These are phyloP conservation scores for Aureobasidium subglaciale DNA, from an alignment of 2,329 filamentous ascomycete species.

Conservation along the genomic window DNA sequence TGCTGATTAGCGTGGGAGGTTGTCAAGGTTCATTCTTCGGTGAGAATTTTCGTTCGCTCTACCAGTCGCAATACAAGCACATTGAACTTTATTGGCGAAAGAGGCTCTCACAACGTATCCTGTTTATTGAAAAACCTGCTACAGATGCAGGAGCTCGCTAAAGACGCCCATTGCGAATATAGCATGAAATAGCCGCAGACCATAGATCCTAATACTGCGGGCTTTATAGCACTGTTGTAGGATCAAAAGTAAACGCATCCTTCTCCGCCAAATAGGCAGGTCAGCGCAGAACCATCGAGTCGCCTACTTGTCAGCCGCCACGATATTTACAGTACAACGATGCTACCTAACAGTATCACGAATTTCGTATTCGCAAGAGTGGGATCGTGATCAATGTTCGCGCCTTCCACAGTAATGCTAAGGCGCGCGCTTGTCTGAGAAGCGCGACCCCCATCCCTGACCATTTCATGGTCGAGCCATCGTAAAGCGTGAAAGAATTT, in stretches of 20 bases:
- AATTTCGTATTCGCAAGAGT: not conserved
- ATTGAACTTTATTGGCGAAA: not conserved
- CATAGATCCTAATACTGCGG: not conserved
- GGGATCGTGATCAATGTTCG: not conserved
- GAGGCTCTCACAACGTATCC: not conserved
- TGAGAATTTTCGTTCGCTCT: not conserved
- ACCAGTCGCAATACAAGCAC: not conserved
- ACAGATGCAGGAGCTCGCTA: not conserved
- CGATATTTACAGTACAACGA: not conserved
- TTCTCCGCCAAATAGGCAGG: not conserved
- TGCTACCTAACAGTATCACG: not conserved
- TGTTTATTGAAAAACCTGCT: not conserved
- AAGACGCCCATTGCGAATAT: not conserved
- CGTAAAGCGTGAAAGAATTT: conserved; percentile 4
- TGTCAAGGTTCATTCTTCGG: not conserved
- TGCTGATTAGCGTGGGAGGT: not conserved
- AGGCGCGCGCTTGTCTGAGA: conserved; percentile 1
- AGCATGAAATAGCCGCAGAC: not conserved
- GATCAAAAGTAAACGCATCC: conserved; percentile 7
- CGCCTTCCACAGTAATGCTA: not conserved
- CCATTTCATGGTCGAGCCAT: not conserved
- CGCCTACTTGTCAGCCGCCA: not conserved
- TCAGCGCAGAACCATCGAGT: conserved; percentile 2
- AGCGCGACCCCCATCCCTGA: not conserved
- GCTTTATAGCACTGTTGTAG: not conserved